These are phyloP conservation scores for Leishmania guyanensis DNA, from an alignment of 208 protist genomes.

Conservation along the genomic window DNA sequence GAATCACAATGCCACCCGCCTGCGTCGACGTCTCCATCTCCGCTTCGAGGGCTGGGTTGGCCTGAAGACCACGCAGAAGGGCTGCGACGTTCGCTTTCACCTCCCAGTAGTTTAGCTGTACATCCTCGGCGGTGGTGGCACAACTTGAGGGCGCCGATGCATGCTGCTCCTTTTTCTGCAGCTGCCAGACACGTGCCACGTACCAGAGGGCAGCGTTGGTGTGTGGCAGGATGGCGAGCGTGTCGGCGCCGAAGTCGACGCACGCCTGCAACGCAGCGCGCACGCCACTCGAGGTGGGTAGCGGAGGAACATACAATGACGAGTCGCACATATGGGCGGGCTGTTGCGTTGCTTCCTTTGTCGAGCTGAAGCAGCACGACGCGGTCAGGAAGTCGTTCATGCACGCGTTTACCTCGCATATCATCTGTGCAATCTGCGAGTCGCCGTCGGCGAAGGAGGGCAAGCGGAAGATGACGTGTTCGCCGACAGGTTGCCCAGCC, in stretches of 20 bases:
- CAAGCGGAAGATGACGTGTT: slow-evolving; percentile 27
- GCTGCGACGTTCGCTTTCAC: slow-evolving; percentile 17
- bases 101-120: slow-evolving; percentile 11
- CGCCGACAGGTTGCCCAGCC: slow-evolving; percentile 5
- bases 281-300: slow-evolving; percentile 14
- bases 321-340: background rate
- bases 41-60: background rate
- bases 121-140: background rate
- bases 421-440: background rate
- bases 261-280: slow-evolving; percentile 22
- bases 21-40: slow-evolving; percentile 15
- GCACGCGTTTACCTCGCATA: slow-evolving; percentile 11
- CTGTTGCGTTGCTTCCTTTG: background rate
- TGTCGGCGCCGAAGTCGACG: slow-evolving; percentile 28
- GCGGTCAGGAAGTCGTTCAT: slow-evolving; percentile 14
- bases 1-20: slow-evolving; percentile 17
- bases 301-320: background rate
- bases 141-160: background rate
- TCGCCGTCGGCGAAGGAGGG: background rate
- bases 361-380: slow-evolving; percentile 15
- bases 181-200: slow-evolving; percentile 1
- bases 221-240: slow-evolving; percentile 15
- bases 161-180: background rate
- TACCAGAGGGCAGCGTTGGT: slow-evolving; percentile 28
- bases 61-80: slow-evolving; percentile 19